Percentiles rank a stretch among this genome's conserved stretches.
phyloP scores from a whole-genome alignment of 306 rosid genomes.

The Cicer judaicum region DNA sequence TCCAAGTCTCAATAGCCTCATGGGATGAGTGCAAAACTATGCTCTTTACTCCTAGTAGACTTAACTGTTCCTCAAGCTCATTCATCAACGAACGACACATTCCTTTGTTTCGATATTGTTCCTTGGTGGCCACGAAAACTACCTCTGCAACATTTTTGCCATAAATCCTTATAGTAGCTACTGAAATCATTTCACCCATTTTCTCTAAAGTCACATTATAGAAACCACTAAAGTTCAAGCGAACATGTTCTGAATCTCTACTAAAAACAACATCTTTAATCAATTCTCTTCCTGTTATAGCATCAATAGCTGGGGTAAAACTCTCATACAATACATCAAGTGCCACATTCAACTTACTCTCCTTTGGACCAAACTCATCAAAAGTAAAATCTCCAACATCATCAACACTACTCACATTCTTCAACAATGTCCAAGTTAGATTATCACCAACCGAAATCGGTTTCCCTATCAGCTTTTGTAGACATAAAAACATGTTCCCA shows the following conservation, averaged over 20 bases:
- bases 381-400: neutral
- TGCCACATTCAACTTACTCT: conserved; percentile 53
- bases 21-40: conserved; percentile 60
- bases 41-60: conserved; percentile 57
- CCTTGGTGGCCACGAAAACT: conserved; percentile 68
- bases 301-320: conserved; percentile 53
- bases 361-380: neutral
- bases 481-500: conserved; percentile 45
- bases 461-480: conserved; percentile 56
- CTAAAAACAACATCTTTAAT: conserved; percentile 55
- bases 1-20: conserved; percentile 58
- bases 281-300: conserved; percentile 45
- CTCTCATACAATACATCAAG: conserved; percentile 60
- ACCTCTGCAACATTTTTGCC: conserved; percentile 63
- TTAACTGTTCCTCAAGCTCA: conserved; percentile 60
- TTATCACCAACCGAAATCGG: conserved; percentile 43
- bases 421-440: conserved; percentile 66
- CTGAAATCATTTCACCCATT: conserved; percentile 47
- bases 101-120: conserved; percentile 52
- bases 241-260: conserved; percentile 48
- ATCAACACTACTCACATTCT: neutral
- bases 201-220: conserved; percentile 62
- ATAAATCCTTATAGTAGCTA: conserved; percentile 57
- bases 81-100: conserved; percentile 67
- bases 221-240: conserved; percentile 60